Evolutionary conservation across 225 moss, liverwort and hornwort species (phyloP).

Genomic region (Climacium dendroides): DNA sequence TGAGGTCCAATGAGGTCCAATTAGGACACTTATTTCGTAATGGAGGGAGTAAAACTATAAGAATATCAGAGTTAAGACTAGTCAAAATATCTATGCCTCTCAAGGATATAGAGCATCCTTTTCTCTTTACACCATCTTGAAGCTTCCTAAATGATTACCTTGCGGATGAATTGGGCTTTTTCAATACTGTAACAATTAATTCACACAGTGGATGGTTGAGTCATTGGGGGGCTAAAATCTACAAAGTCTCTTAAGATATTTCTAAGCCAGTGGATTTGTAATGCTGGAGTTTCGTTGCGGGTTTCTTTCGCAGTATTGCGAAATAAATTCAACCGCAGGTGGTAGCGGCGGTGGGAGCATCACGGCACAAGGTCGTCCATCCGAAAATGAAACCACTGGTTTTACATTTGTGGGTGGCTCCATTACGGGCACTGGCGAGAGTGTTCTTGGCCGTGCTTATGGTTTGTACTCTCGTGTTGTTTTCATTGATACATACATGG

Average conservation of each 20-base stretch:
- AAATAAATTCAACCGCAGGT: conserved; percentile 25
- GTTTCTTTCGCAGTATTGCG: conserved; percentile 2
- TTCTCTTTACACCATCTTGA: background rate
- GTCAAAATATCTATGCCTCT: background rate
- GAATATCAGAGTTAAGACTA: background rate
- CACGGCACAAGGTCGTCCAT: conserved; percentile 27
- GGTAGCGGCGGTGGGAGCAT: conserved; percentile 5
- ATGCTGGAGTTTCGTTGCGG: background rate
- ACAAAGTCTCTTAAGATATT: background rate
- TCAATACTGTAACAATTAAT: background rate
- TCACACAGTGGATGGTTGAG: background rate
- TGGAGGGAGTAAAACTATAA: background rate
- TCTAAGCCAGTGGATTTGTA: background rate
- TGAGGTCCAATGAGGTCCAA: background rate
- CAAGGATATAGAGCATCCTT: too few species aligned
- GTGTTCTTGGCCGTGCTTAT: conserved; percentile 47
- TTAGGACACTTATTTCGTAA: too few species aligned
- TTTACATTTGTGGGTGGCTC: conserved; percentile 44
- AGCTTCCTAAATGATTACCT: background rate
- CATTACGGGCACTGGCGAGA: conserved; percentile 33
- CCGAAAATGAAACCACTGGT: conserved; percentile 14
- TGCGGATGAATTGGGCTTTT: background rate
- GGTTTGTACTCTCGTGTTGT: conserved; percentile 47
- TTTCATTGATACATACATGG: conserved; percentile 43
- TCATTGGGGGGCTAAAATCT: background rate